These are phyloP conservation scores for Castanospermum australe DNA, from an alignment of 306 rosid genomes.

Conservation along the genomic window DNA sequence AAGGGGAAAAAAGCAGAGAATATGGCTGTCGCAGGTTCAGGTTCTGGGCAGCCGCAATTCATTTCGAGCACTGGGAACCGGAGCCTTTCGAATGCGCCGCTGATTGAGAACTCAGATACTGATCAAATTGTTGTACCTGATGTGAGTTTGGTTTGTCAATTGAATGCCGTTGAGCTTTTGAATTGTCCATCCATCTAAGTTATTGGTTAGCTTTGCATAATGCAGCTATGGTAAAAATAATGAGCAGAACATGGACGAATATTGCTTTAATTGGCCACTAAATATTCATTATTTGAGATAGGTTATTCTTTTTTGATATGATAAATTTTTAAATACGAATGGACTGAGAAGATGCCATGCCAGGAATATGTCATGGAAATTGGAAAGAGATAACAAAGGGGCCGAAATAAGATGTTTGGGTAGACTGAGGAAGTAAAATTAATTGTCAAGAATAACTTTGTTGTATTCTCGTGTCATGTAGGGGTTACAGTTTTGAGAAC, in stretches of 20 bases:
- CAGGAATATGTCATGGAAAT: too few relatives aligned
- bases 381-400: neutral
- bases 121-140: constrained; percentile 85
- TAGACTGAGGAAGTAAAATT: neutral
- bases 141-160: constrained; percentile 51
- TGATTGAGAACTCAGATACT: constrained; percentile 65
- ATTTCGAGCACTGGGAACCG: constrained; percentile 71
- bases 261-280: neutral
- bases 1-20: constrained; percentile 15
- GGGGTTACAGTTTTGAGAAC: too few relatives aligned
- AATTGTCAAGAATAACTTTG: neutral
- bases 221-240: neutral
- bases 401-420: neutral
- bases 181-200: neutral
- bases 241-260: neutral
- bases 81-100: constrained; percentile 64
- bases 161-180: neutral
- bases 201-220: neutral
- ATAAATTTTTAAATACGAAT: neutral
- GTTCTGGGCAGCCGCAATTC: constrained; percentile 75
- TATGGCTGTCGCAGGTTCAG: constrained; percentile 60
- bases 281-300: neutral
- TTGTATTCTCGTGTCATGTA: neutral
- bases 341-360: neutral
- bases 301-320: neutral